phyloP scores from a whole-genome alignment of 2,329 filamentous ascomycete species.

The Sordariomycetes sp. region DNA sequence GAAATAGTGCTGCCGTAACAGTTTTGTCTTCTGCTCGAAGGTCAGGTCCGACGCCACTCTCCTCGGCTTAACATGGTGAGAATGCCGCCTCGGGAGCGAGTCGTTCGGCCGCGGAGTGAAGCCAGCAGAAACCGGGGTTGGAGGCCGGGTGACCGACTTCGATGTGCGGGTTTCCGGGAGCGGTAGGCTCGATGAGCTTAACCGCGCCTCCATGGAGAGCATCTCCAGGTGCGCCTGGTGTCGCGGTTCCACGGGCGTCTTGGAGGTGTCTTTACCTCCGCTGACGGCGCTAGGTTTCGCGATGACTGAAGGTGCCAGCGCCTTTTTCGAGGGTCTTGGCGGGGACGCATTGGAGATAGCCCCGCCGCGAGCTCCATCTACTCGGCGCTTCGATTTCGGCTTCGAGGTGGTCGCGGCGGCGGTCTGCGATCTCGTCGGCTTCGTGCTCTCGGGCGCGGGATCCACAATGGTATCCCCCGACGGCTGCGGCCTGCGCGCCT shows the following conservation, averaged over 20 bases:
- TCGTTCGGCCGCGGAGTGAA: conserved; percentile 31
- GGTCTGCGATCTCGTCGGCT: conserved; percentile 56
- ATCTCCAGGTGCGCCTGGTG: conserved; percentile 37
- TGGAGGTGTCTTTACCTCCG: conserved; percentile 2
- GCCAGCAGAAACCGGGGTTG: conserved; percentile 44
- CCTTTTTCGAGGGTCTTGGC: background rate
- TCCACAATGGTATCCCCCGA: conserved; percentile 49
- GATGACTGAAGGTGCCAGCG: conserved; percentile 6
- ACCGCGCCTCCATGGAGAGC: conserved; percentile 41
- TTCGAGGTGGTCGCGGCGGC: conserved; percentile 37
- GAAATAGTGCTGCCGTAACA: conserved; percentile 73
- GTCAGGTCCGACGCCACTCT: conserved; percentile 50
- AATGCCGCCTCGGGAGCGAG: conserved; percentile 41
- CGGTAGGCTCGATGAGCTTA: conserved; percentile 56
- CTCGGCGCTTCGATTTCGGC: conserved; percentile 23
- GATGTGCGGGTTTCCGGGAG: conserved; percentile 47
- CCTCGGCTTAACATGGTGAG: conserved; percentile 43
- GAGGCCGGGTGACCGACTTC: conserved; percentile 34
- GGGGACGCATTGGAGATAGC: background rate
- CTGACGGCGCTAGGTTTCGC: conserved; percentile 13
- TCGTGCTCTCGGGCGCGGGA: conserved; percentile 26
- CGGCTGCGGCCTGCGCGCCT: conserved; percentile 62
- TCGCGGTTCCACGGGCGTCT: conserved; percentile 12
- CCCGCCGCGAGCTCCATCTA: background rate
- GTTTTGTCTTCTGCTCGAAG: conserved; percentile 51